These are phyloP conservation scores for Neoarthrinium moseri DNA, from an alignment of 2,329 filamentous ascomycete species.

Conservation along the genomic window DNA sequence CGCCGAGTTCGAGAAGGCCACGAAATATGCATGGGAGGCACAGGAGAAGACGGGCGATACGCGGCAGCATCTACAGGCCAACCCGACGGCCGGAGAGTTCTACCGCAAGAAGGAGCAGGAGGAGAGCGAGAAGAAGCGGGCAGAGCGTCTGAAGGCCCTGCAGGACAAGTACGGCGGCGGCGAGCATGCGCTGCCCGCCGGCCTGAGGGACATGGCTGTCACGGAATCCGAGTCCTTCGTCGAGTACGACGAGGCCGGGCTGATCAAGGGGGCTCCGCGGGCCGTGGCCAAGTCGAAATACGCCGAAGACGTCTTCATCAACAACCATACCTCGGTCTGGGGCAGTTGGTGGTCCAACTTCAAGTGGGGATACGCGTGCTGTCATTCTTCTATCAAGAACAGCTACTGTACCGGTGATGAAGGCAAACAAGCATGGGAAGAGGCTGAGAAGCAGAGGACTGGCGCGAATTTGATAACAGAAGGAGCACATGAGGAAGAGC, in stretches of 20 bases:
- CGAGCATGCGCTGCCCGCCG: constrained; percentile 56
- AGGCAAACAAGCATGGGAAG: constrained; percentile 77
- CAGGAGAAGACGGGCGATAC: constrained; percentile 81
- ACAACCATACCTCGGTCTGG: constrained; percentile 93
- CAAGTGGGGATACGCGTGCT: constrained; percentile 94
- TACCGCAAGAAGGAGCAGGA: constrained; percentile 76
- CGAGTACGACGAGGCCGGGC: constrained; percentile 89
- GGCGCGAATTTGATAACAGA: constrained; percentile 41
- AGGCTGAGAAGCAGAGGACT: constrained; percentile 62
- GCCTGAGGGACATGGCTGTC: constrained; percentile 65
- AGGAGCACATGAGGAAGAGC: constrained; percentile 21
- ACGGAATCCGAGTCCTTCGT: constrained; percentile 83
- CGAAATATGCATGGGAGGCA: constrained; percentile 90
- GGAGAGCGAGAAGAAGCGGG: constrained; percentile 68
- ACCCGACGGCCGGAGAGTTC: constrained; percentile 89
- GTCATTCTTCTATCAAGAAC: constrained; percentile 91
- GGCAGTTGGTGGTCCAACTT: constrained; percentile 98
- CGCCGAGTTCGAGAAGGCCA: constrained; percentile 85
- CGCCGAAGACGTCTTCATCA: constrained; percentile 78
- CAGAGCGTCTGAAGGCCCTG: constrained; percentile 67
- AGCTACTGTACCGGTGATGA: constrained; percentile 96
- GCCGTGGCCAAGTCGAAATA: constrained; percentile 85
- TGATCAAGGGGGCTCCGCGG: constrained; percentile 84
- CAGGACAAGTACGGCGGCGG: constrained; percentile 80
- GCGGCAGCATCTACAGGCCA: constrained; percentile 87